Conservation (phyloP, 441 rosid species). For the Gossypium aridum region DNA sequence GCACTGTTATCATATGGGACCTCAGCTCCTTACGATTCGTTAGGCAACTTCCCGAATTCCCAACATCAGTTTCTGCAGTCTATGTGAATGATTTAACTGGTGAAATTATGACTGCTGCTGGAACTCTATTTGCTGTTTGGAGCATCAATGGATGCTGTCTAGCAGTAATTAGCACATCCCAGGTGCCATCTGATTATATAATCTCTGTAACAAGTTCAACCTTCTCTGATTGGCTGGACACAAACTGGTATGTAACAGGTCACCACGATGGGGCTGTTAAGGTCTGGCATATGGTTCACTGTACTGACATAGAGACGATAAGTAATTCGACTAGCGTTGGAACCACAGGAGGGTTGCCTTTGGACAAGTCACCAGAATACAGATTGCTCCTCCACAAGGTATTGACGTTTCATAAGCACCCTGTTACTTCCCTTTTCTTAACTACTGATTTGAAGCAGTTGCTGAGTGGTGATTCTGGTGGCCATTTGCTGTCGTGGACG, state of each 20-base stretch:
- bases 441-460: conserved; percentile 85
- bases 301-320: conserved; percentile 44
- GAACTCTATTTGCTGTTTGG: conserved; percentile 95
- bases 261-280: conserved; percentile 98
- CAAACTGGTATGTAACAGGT: conserved; percentile 93
- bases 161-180: conserved; percentile 87
- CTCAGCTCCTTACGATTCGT: conserved; percentile 84
- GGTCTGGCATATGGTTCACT: conserved; percentile 95
- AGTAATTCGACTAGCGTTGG: conserved; percentile 43
- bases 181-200: conserved; percentile 92
- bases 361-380: conserved; percentile 73
- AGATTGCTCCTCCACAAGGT: conserved; percentile 79
- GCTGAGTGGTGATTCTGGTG: conserved; percentile 89
- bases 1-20: conserved; percentile 93
- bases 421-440: conserved; percentile 82
- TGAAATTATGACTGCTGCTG: conserved; percentile 94
- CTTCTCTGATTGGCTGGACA: conserved; percentile 92
- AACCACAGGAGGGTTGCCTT: conserved; percentile 44
- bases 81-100: conserved; percentile 93
- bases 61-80: conserved; percentile 76
- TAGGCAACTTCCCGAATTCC: conserved; percentile 88
- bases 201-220: conserved; percentile 84
- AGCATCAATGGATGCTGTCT: conserved; percentile 98
- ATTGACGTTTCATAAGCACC: conserved; percentile 82
- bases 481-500: conserved; percentile 88